phyloP scores from a whole-genome alignment of 2,329 filamentous ascomycete species.

The Epichloe sp. region DNA sequence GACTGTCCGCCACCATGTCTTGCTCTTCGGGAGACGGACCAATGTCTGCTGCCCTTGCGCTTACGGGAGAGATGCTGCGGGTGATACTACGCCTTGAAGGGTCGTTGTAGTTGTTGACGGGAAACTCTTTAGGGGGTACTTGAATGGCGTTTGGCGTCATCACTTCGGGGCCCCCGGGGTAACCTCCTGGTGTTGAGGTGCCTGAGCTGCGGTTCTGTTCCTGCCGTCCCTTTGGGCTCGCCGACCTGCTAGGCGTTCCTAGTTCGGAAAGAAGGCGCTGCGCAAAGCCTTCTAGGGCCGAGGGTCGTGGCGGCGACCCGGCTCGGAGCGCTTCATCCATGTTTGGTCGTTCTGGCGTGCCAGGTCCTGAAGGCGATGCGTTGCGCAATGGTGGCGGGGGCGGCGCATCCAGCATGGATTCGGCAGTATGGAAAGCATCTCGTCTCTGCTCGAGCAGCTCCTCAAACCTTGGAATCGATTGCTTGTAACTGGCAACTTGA shows the following conservation, averaged over 20 bases:
- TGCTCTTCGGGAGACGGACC: constrained; percentile 18
- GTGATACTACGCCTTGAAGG: constrained; percentile 18
- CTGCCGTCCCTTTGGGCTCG: constrained; percentile 36
- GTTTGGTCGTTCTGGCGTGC: constrained; percentile 29
- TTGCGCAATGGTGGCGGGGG: constrained; percentile 12
- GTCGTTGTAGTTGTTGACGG: constrained; percentile 23
- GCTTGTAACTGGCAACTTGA: constrained; percentile 49
- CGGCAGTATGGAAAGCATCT: constrained; percentile 49
- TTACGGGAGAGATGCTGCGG: constrained; percentile 30
- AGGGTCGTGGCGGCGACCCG: constrained; percentile 39
- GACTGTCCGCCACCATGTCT: constrained; percentile 28
- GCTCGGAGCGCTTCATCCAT: constrained; percentile 31
- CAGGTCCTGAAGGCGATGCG: constrained; percentile 17
- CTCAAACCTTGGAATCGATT: constrained; percentile 57
- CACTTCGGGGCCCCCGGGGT: constrained; percentile 9
- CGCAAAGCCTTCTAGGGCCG: constrained; percentile 46
- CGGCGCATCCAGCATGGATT: constrained; percentile 29
- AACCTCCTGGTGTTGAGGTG: constrained; percentile 17
- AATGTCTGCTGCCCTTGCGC: constrained; percentile 14
- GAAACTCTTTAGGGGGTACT: constrained; percentile 31
- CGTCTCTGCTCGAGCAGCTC: constrained; percentile 54
- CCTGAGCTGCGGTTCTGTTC: constrained; percentile 24
- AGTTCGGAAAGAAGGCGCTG: constrained; percentile 50
- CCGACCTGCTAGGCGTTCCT: constrained; percentile 37
- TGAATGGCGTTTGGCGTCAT: constrained; percentile 20